Evolutionary conservation across 768 basidiomycete genomes (phyloP).

Genomic region (Tylopilus rubrobrunneus): DNA sequence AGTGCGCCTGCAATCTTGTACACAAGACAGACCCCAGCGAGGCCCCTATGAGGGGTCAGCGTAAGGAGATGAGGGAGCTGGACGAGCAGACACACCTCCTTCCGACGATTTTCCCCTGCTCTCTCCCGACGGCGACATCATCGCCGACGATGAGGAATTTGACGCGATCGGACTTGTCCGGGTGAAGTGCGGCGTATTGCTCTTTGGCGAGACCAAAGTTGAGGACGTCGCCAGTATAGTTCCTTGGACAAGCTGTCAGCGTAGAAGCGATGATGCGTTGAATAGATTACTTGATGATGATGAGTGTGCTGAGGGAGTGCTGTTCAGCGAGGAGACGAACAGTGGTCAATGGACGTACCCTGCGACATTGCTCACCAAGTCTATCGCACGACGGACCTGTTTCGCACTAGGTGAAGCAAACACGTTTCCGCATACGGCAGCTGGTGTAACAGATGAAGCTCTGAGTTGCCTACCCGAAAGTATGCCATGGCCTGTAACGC

Average conservation of each 20-base stretch:
- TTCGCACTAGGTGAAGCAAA: conserved; percentile 88
- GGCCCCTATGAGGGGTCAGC: conserved; percentile 48
- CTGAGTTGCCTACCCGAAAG: conserved; percentile 51
- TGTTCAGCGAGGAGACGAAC: background rate
- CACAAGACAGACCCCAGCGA: conserved; percentile 77
- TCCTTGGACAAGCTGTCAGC: conserved; percentile 40
- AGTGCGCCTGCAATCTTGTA: conserved; percentile 91
- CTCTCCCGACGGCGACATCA: conserved; percentile 81
- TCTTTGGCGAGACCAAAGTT: conserved; percentile 91
- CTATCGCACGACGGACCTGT: conserved; percentile 80
- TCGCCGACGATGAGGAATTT: conserved; percentile 84
- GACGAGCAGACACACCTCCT: conserved; percentile 42
- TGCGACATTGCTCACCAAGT: conserved; percentile 66
- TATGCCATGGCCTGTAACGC: conserved; percentile 62
- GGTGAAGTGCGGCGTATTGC: conserved; percentile 68
- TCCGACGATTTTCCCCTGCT: conserved; percentile 82
- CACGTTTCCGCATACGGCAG: conserved; percentile 83
- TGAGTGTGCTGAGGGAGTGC: conserved; percentile 53
- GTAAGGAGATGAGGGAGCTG: no score
- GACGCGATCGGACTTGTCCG: conserved; percentile 61
- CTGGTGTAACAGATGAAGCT: conserved; percentile 25
- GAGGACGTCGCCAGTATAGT: conserved; percentile 87
- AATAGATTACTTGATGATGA: conserved; percentile 69
- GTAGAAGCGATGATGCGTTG: background rate
- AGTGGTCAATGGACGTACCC: conserved; percentile 44